Evolutionary conservation across 169 alveolate genomes (phyloP), one percentile per base, ranked within the genome.

Genomic region (Plasmodium vivax): DNA sequence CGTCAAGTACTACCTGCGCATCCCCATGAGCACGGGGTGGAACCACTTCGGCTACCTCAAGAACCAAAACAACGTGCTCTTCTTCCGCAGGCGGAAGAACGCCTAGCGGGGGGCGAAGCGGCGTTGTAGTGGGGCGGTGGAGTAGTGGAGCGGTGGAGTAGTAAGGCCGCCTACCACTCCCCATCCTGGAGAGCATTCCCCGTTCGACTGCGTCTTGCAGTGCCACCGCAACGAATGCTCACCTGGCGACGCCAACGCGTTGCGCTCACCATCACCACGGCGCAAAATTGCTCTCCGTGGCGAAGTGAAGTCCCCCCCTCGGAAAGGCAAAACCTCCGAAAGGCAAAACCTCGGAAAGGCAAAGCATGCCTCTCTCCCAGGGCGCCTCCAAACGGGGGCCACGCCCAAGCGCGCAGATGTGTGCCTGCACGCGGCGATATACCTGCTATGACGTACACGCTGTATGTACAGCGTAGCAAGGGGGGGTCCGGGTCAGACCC

Each of bases 21-120:
- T 87, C 0, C 93, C 93, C 23, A 87, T 87, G 93, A 87, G 93
- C 47, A 87, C 93, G 45, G 93, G 93, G 81, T 87, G 93, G 93
- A 87, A 87, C 71, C 93, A 87, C 82, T 87, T 87, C 30, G 85
- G 87, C 45, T 87, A 87, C 68, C 45, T 87, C 32, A 87, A 87
- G n/a, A 87, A 87, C 62, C 93, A 87, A 75, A 75, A 87, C 45
- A 87, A 87, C 56, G 93, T 87, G 43, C 93, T 87, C 71, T 87
- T 87, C 77, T 87, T 87, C 38, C 79, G 93, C 34, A 47, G 87
- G 77, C 93, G 54, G 6, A 87, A 87, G 82, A 77, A 87, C 45
- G 2, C 58, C 32, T 85, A 43, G 79, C 16, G 23, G 62, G 23
- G 23, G 10, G 62, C 2, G 16, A 16, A 2, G 2, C 16, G 4